Base-by-base conservation (phyloP, 2,329 filamentous ascomycete genomes). In the Aschersonia sp. region DNA sequence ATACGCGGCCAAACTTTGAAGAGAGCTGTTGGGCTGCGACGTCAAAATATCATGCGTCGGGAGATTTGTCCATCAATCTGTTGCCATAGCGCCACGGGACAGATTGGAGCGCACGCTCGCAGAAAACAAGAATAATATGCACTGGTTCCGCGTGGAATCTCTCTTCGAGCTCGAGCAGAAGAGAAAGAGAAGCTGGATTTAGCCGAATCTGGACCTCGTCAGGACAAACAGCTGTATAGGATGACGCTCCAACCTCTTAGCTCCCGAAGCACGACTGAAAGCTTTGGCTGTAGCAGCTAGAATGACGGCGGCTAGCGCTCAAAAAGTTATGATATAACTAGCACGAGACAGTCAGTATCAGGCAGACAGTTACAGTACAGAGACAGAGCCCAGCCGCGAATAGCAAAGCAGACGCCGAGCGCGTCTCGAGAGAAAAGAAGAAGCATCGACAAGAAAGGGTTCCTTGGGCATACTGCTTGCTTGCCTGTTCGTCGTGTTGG, bases 281-380 rank as follows among this genome's bases (percentile, higher is more conserved):
- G 70, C 33, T 49, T 44, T 35, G 47, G 48, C 70, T 72, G 70
- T 73, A 75, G 68, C 71, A 69, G 51, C 52, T 49, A 67, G 67
- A 68, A 65, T 69, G 63, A 68, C 68, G 72, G 73, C 72, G 72
- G 69, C 69, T 76, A 76, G 74, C 72, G 71, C 73, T 72, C 70
- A 4, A 4, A 66, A 71, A 67, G 69, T 69, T 69, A 78, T 74
- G 76, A 77, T 75, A 75, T 77, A 78, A 75, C 77, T 84, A 85
- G 80, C 66, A 66, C 66, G 65, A 63, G 55, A 62, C 60, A 63
- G 60, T 60, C 58, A 61, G 47, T 48, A 44, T 49, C 48, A 53
- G 53, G 51, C 57, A 58, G 53, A 53, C 52, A 60, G 54, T 66
- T 63, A 57, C 42, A 43, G 22, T 43, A 43, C 42, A 30, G 40